phyloP scores from a whole-genome alignment of 2,329 filamentous ascomycete genomes.

The Paramyrothecium sp. region DNA sequence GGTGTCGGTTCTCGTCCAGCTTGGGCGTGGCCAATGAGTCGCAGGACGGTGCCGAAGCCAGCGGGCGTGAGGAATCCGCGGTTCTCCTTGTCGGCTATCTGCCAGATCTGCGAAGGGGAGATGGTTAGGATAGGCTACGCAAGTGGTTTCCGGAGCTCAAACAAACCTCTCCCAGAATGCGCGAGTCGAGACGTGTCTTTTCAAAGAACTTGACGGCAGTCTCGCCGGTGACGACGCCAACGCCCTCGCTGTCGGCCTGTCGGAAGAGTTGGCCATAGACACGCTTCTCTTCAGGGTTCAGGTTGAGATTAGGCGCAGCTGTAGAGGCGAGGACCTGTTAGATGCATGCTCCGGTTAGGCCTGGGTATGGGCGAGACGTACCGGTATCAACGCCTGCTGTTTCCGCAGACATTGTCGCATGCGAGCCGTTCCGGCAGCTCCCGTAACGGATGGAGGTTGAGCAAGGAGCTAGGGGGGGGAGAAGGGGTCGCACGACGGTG shows the following conservation, averaged over 20 bases:
- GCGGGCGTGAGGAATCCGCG: constrained; percentile 88
- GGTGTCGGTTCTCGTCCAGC: constrained; percentile 77
- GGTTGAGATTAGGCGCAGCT: constrained; percentile 73
- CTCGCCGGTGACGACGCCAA: constrained; percentile 94
- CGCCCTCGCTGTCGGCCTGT: constrained; percentile 85
- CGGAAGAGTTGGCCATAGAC: constrained; percentile 91
- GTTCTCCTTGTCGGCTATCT: constrained; percentile 97
- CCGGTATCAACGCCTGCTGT: constrained; percentile 17
- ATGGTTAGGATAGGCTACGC: constrained; percentile 6
- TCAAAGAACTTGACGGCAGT: constrained; percentile 97
- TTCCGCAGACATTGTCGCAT: constrained; percentile 21
- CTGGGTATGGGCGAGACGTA: constrained; percentile 3
- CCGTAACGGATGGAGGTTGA: too few relatives aligned
- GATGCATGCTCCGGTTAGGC: neutral
- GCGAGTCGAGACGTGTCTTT: constrained; percentile 84
- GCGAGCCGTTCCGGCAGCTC: constrained; percentile 4
- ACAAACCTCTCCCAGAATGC: constrained; percentile 81
- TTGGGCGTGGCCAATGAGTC: constrained; percentile 95
- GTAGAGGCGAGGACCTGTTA: neutral
- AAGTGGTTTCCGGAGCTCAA: neutral
- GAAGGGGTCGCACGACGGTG: too few relatives aligned
- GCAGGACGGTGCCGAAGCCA: constrained; percentile 88
- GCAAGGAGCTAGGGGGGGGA: too few relatives aligned
- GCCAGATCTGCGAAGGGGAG: constrained; percentile 75
- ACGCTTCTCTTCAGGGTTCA: constrained; percentile 89